These are phyloP conservation scores for Saccharomycopsis olivae DNA, from an alignment of 805 yeast species.

Conservation along the genomic window DNA sequence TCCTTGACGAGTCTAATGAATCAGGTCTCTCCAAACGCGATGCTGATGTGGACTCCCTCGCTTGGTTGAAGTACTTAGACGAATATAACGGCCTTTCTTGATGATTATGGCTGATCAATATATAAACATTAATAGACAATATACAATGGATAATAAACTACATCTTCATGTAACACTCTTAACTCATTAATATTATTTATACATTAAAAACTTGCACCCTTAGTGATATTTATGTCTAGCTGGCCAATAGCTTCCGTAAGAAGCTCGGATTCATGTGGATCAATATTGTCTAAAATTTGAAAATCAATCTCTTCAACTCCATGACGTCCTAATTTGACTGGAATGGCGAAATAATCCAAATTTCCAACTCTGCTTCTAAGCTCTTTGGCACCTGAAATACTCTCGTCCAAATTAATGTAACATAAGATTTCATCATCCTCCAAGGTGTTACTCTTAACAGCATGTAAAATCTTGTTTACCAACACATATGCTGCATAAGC, in stretches of 20 bases:
- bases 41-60: too few relatives aligned
- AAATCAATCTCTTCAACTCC: slow-evolving; percentile 51
- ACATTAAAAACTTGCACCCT: slow-evolving; percentile 35
- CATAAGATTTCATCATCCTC: slow-evolving; percentile 36
- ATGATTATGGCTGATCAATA: too few relatives aligned
- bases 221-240: slow-evolving; percentile 43
- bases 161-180: too few relatives aligned
- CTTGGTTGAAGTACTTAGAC: too few relatives aligned
- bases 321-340: slow-evolving; percentile 40
- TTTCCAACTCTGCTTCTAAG: slow-evolving; percentile 28
- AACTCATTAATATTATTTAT: too few relatives aligned
- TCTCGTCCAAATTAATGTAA: slow-evolving; percentile 34
- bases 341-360: slow-evolving; percentile 49
- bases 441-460: slow-evolving; percentile 3
- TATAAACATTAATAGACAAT: too few relatives aligned
- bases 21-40: too few relatives aligned
- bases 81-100: too few relatives aligned
- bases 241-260: slow-evolving; percentile 45
- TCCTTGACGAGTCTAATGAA: too few relatives aligned
- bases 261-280: slow-evolving; percentile 44
- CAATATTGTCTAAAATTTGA: slow-evolving; percentile 38
- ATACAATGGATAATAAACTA: too few relatives aligned
- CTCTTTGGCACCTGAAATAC: slow-evolving; percentile 41
- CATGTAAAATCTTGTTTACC: slow-evolving; percentile 35
- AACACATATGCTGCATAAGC: slow-evolving; percentile 87